Evolutionary conservation across 345 rosid species (phyloP), one percentile per base, ranked within the genome.

Genomic region (Melastoma malabathricum): DNA sequence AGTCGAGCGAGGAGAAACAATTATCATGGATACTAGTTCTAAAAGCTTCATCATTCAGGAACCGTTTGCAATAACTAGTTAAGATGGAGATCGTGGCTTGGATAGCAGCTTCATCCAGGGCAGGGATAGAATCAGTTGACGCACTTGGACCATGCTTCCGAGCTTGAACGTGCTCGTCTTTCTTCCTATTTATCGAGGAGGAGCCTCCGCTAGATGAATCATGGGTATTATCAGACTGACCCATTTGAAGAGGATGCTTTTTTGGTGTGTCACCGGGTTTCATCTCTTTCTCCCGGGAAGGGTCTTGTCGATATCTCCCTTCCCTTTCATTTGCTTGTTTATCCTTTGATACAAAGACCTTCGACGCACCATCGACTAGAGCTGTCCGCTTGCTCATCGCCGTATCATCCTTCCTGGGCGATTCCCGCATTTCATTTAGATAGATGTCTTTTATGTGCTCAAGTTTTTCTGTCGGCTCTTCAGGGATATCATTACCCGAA

Each of bases 31-130:
- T 71, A 10, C 41, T 58, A 25, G 48, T 15, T 0, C 78, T 71
- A 17, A 71, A 75, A 43, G 69, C 75, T 48, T 56, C 62, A 15
- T 72, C 73, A 58, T 47, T 68, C 54, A 72, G 66, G 59, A 76
- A 82, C 46, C 68, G 43, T 55, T 65, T 74, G 25, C 63, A 64
- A 51, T 64, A 71, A 51, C 85, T 63, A 60, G 61, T 59, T 23
- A 82, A 58, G 52, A 79, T 82, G 44, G 90, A 79, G 47, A 79
- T 54, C 52, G 64, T 59, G 29, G 86, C 86, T 67, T 60, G 63
- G 43, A 82, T 59, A 45, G 83, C 86, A 69, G 59, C 86, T 67
- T 79, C 78, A 72, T 75, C 80, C 23, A 79, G 81, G 46, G 83
- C 78, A 52, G 69, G 72, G 47, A 59, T 65, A 48, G 72, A 44